Evolutionary conservation across 2,329 filamentous ascomycete species (phyloP).

Genomic region (Aspergillus japonicus): DNA sequence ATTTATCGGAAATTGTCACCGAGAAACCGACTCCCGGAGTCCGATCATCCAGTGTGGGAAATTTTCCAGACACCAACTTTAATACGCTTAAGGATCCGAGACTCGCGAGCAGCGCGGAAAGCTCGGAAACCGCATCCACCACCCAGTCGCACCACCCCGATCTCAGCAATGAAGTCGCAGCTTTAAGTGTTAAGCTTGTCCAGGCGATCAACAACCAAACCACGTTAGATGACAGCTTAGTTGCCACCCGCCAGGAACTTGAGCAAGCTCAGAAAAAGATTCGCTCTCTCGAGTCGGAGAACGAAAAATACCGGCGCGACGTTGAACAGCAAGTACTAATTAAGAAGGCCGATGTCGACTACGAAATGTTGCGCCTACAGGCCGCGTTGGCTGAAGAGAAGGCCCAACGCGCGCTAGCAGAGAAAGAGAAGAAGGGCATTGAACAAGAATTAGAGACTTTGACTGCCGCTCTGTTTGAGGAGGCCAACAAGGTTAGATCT

Average conservation of each 20-base stretch:
- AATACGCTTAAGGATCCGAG: constrained; percentile 49
- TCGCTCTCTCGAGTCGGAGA: constrained; percentile 65
- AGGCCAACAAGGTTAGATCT: constrained; percentile 74
- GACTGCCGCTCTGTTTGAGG: constrained; percentile 91
- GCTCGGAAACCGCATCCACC: constrained; percentile 33
- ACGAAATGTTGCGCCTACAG: constrained; percentile 63
- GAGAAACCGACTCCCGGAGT: constrained; percentile 24
- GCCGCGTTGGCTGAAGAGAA: constrained; percentile 64
- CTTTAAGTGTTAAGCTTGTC: constrained; percentile 91
- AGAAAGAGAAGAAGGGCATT: constrained; percentile 81
- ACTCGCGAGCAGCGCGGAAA: constrained; percentile 35
- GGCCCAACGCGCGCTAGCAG: constrained; percentile 61
- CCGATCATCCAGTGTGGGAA: constrained; percentile 29
- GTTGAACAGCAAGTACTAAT: constrained; percentile 74
- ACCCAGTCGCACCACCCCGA: constrained; percentile 54
- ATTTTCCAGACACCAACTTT: constrained; percentile 43
- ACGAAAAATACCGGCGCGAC: constrained; percentile 67
- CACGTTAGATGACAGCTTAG: constrained; percentile 81
- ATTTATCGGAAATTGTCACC: constrained; percentile 38
- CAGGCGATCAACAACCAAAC: constrained; percentile 98
- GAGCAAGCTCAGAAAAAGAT: constrained; percentile 69
- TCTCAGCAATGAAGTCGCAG: constrained; percentile 74
- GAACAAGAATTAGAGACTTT: constrained; percentile 89
- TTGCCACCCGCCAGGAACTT: constrained; percentile 78
- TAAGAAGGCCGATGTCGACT: constrained; percentile 69